phyloP scores from a whole-genome alignment of 331 rosid genomes.

The Ulmus americana region DNA sequence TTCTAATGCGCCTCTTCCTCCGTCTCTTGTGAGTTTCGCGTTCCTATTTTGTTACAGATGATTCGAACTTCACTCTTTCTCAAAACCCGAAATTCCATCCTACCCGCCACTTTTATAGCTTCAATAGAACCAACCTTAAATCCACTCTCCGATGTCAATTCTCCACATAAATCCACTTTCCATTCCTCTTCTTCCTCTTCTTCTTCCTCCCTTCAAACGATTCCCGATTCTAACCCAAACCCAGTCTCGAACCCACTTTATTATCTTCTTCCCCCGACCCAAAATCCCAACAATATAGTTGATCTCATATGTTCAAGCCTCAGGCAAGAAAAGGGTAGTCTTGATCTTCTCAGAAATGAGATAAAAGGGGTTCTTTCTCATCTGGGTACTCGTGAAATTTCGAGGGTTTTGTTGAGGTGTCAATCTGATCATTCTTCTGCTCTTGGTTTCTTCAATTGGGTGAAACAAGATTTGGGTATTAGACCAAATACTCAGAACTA shows the following conservation, averaged over 20 bases:
- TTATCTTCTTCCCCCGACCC: constrained; percentile 64
- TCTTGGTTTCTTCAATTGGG: constrained; percentile 64
- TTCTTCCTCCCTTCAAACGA: constrained; percentile 38
- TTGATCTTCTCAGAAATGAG: constrained; percentile 43
- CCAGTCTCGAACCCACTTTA: constrained; percentile 56
- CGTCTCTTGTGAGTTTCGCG: neutral
- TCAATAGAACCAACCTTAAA: constrained; percentile 7
- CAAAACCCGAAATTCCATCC: neutral
- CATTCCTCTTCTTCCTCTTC: constrained; percentile 23
- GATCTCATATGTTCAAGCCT: constrained; percentile 54
- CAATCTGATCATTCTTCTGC: constrained; percentile 70
- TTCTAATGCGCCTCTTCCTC: too few relatives aligned
- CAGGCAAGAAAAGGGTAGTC: constrained; percentile 30
- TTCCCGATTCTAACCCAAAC: constrained; percentile 38
- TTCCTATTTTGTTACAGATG: constrained; percentile 20
- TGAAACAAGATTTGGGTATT: constrained; percentile 48
- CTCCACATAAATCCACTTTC: constrained; percentile 19
- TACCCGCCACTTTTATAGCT: neutral
- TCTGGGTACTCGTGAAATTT: constrained; percentile 55
- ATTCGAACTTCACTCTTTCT: constrained; percentile 29
- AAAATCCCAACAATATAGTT: constrained; percentile 72
- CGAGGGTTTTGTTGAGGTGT: constrained; percentile 66
- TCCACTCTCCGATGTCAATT: constrained; percentile 10
- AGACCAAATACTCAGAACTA: constrained; percentile 50
- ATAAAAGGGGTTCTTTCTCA: constrained; percentile 54